A percentile compares a stretch with the other conserved stretches of the same genome.
These are phyloP conservation scores for Maudiozyma humilis DNA, from an alignment of 1,139 yeast species.

Conservation along the genomic window DNA sequence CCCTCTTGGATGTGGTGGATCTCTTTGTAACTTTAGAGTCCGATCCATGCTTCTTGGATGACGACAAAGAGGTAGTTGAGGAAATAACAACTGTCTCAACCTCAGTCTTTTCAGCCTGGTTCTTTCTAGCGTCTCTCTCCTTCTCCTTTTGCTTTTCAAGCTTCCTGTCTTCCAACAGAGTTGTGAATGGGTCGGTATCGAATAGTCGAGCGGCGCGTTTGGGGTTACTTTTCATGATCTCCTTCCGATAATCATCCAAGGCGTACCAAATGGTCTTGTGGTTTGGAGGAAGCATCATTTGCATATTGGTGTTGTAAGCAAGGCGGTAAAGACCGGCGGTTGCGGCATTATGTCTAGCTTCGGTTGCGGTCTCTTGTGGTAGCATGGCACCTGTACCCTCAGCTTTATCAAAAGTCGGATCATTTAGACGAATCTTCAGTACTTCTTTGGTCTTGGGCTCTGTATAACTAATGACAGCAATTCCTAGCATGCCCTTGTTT, in stretches of 20 bases:
- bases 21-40: not conserved
- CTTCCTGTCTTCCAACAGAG: constrained; percentile 48
- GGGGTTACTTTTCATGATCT: constrained; percentile 37
- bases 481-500: constrained; percentile 52
- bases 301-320: constrained; percentile 71
- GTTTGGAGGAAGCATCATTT: constrained; percentile 77
- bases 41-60: not conserved
- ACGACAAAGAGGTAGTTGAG: constrained; percentile 3
- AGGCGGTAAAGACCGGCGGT: constrained; percentile 78
- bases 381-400: constrained; percentile 34
- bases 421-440: constrained; percentile 51
- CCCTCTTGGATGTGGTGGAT: not conserved
- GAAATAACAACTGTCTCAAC: constrained; percentile 32
- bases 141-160: constrained; percentile 37
- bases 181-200: constrained; percentile 64
- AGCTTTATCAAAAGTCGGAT: constrained; percentile 41
- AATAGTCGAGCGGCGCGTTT: constrained; percentile 45
- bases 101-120: constrained; percentile 31
- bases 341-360: constrained; percentile 86
- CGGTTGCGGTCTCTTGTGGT: constrained; percentile 75
- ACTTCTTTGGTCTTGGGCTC: constrained; percentile 75
- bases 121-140: constrained; percentile 36
- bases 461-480: constrained; percentile 56
- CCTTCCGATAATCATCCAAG: constrained; percentile 51
- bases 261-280: constrained; percentile 74